These are phyloP conservation scores for Phyllosticta paracitricarpa DNA, from an alignment of 2,329 filamentous ascomycete genomes.

Conservation along the genomic window DNA sequence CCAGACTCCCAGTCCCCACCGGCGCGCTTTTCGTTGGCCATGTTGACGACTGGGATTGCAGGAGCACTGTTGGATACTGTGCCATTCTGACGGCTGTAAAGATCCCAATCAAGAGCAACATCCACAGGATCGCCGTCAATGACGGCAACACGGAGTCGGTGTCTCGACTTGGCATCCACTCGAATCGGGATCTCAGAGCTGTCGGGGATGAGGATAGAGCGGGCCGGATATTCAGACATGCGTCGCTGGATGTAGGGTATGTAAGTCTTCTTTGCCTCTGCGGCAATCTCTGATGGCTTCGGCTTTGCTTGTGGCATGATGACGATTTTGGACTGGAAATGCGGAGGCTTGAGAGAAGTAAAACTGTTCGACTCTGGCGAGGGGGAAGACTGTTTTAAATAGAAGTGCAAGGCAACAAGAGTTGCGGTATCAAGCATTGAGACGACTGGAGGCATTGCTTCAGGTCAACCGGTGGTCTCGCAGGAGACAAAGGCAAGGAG, in stretches of 20 bases:
- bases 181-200: conserved; percentile 30
- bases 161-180: conserved; percentile 36
- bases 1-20: conserved; percentile 73
- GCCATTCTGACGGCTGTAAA: conserved; percentile 22
- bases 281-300: conserved; percentile 60
- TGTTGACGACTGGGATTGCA: conserved; percentile 56
- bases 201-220: conserved; percentile 48
- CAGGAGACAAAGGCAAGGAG: conserved; percentile 8
- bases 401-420: neutral
- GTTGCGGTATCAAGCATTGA: neutral
- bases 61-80: conserved; percentile 14
- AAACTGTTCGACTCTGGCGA: neutral
- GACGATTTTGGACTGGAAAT: conserved; percentile 4
- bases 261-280: conserved; percentile 61
- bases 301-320: conserved; percentile 50
- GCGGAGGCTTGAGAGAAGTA: neutral
- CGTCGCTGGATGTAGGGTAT: conserved; percentile 54
- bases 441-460: neutral
- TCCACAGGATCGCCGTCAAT: conserved; percentile 37
- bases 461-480: conserved; percentile 3
- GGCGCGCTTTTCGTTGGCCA: conserved; percentile 64
- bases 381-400: neutral
- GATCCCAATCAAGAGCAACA: conserved; percentile 51
- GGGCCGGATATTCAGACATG: conserved; percentile 44
- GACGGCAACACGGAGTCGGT: conserved; percentile 34